These are phyloP conservation scores for Penicillium sp. DNA, from an alignment of 2,329 filamentous ascomycete species.

Conservation along the genomic window DNA sequence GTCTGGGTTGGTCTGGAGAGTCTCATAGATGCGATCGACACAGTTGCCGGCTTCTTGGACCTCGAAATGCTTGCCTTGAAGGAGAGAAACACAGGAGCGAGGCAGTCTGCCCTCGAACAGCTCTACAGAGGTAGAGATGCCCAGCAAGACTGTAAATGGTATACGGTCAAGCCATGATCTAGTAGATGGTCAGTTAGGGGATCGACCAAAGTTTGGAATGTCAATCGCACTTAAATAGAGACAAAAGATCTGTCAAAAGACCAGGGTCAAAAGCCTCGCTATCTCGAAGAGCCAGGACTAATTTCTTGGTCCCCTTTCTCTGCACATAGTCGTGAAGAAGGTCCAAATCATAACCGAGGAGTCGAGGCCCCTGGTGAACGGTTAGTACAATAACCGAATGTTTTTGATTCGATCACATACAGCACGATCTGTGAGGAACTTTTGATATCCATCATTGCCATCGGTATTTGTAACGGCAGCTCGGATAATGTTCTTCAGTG, in stretches of 20 bases:
- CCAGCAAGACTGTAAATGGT: conserved; percentile 58
- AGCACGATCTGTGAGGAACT: conserved; percentile 38
- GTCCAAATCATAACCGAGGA: conserved; percentile 48
- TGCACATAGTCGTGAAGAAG: conserved; percentile 44
- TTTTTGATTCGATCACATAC: conserved; percentile 24
- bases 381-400: conserved; percentile 7
- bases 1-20: conserved; percentile 35
- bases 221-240: conserved; percentile 45
- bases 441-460: conserved; percentile 40
- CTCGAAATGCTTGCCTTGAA: conserved; percentile 57
- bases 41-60: conserved; percentile 48
- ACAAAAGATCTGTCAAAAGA: conserved; percentile 46
- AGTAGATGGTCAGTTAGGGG: conserved; percentile 22
- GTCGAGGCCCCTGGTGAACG: conserved; percentile 36
- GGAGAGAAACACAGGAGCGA: conserved; percentile 49
- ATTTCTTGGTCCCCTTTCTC: conserved; percentile 35
- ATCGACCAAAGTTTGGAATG: not conserved
- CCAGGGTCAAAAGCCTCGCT: conserved; percentile 48
- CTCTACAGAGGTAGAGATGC: conserved; percentile 61
- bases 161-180: conserved; percentile 62
- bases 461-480: conserved; percentile 38
- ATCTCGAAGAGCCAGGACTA: conserved; percentile 46
- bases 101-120: conserved; percentile 59
- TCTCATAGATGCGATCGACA: conserved; percentile 42
- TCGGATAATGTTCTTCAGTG: conserved; percentile 47